These are phyloP conservation scores for Dalbergia cochinchinensis DNA, from an alignment of 306 rosid species.

Conservation along the genomic window DNA sequence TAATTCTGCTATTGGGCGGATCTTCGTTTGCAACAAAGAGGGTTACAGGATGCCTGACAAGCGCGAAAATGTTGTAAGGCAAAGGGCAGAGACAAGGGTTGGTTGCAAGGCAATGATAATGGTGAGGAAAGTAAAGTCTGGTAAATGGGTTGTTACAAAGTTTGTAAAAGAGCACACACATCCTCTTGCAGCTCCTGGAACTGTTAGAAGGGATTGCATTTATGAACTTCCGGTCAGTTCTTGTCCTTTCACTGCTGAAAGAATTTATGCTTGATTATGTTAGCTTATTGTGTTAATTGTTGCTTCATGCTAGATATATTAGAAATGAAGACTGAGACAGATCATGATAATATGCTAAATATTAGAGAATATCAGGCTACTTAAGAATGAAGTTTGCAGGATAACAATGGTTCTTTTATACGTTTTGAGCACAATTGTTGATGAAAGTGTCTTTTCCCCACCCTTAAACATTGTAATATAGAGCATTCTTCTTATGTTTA, in stretches of 20 bases:
- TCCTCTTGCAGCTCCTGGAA: conserved; percentile 78
- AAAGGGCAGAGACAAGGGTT: conserved; percentile 96
- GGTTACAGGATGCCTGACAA: conserved; percentile 96
- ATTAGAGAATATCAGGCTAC: conserved; percentile 3
- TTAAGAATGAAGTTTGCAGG: conserved; percentile 18
- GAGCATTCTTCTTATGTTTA: conserved; percentile 26
- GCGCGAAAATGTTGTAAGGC: conserved; percentile 95
- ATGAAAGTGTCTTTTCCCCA: conserved; percentile 13
- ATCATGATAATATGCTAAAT: conserved; percentile 10
- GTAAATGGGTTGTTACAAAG: conserved; percentile 90
- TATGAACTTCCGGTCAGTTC: conserved; percentile 89
- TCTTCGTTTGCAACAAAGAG: conserved; percentile 97
- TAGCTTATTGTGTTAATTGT: conserved; percentile 26
- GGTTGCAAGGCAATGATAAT: conserved; percentile 97
- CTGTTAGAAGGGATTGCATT: conserved; percentile 81
- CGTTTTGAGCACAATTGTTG: conserved; percentile 25
- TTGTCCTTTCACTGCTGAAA: conserved; percentile 38
- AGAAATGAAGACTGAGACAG: not conserved
- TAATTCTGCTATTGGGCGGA: conserved; percentile 93
- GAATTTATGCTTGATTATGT: not conserved
- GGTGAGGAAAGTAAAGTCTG: conserved; percentile 86
- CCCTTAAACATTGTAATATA: not conserved
- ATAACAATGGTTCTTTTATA: conserved; percentile 1
- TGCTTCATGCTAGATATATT: conserved; percentile 12
- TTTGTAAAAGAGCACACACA: conserved; percentile 91